Evolutionary conservation across 495 filamentous ascomycete genomes (phyloP), one percentile per base, ranked within the genome.

Genomic region (Xylaria nigripes): DNA sequence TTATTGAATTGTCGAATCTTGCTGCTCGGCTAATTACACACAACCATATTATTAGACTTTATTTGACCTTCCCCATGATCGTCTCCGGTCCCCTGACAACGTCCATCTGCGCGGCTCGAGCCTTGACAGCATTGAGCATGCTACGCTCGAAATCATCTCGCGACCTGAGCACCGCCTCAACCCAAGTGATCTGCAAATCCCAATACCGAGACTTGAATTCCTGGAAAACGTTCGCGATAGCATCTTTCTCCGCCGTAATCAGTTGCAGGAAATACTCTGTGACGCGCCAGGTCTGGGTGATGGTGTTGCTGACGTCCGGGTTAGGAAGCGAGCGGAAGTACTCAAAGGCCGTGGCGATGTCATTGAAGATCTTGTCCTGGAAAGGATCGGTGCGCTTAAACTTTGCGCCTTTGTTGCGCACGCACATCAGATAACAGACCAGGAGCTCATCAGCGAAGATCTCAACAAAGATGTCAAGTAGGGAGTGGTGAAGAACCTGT

Each of bases 111-210:
- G 87, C 89, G 2, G 89, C 90, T 67, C 83, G 82, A 5, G 86
- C 83, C 76, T 95, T 96, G 27, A 96, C 83, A 18, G 80, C 77
- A 64, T 87, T 90, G 54, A 96, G 68, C 87, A 96, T 89, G 54
- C 80, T 81, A 57, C 91, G 77, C 63, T 96, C 92, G 70, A 95
- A 96, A 69, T 99, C 93, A 70, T 99, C 93, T 53, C 93, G 72
- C 3, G 83, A 73, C 68, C 90, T 77, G 51, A 99, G 65, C 55
- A 95, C 93, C 18, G 86, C 83, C 74, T 99, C 93, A n/a, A 97
- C 90, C 93, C 93, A 99, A 24, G 82, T 84, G 48, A 96, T 81
- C 70, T 92, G 89, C 63, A 96, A 74, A 70, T 99, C 93, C 92
- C 91, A 96, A 65, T 95, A 95, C 53, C 82, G 76, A 29, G 72